A percentile compares a stretch with the other conserved stretches of the same genome.
phyloP scores from a whole-genome alignment of 148 eudicot species.

The Nepenthes mirabilis region DNA sequence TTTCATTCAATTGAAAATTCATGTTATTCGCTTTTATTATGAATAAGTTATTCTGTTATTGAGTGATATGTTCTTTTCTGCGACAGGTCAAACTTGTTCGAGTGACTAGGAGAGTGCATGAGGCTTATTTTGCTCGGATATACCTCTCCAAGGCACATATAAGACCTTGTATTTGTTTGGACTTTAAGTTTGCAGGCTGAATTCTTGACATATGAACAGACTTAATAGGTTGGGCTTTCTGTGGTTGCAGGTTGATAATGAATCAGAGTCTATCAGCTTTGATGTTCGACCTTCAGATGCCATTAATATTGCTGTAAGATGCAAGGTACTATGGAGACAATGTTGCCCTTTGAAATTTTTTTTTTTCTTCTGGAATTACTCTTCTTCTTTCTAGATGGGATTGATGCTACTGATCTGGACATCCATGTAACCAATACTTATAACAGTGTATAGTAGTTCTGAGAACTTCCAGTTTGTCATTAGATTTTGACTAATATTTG shows the following conservation, averaged over 20 bases:
- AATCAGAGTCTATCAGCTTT: constrained; percentile 62
- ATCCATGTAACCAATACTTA: too few relatives aligned
- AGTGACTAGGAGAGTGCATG: constrained; percentile 85
- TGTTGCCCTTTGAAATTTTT: not conserved
- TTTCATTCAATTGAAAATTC: too few relatives aligned
- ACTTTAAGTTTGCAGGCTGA: not conserved
- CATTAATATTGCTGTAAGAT: constrained; percentile 91
- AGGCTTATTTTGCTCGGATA: constrained; percentile 80
- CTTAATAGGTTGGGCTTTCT: not conserved
- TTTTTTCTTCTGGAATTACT: not conserved
- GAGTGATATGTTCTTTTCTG: not conserved
- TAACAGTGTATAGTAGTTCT: too few relatives aligned
- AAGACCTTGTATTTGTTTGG: not conserved
- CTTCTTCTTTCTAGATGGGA: too few relatives aligned
- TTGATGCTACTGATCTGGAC: too few relatives aligned
- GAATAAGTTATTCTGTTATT: too few relatives aligned
- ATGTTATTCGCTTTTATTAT: not conserved
- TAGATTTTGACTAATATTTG: too few relatives aligned
- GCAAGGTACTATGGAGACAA: constrained; percentile 47
- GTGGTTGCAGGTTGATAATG: constrained; percentile 45
- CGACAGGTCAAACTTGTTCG: constrained; percentile 89
- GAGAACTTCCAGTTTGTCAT: too few relatives aligned
- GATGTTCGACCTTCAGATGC: constrained; percentile 97
- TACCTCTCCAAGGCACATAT: constrained; percentile 56
- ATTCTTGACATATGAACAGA: not conserved